Conservation (phyloP, 208 protist genomes). For the Acanthamoeba culbertsoni region DNA sequence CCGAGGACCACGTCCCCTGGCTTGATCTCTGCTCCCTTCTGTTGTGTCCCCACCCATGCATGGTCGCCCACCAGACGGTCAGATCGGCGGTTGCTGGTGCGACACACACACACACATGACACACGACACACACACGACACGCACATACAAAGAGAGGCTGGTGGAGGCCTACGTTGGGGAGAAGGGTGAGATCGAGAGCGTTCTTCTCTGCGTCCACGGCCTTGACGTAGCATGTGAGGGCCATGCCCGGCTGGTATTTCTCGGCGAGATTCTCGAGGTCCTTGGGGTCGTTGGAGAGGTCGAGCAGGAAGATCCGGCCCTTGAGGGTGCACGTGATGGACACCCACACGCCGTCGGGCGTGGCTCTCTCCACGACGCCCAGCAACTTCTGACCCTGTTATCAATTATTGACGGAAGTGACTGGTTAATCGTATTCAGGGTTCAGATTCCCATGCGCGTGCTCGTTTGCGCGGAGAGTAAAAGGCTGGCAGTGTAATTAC, state of each 20-base stretch:
- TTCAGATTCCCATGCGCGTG: too few species aligned
- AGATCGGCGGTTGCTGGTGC: background rate
- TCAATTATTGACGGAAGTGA: background rate
- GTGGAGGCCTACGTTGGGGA: background rate
- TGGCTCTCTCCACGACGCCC: slow-evolving; percentile 24
- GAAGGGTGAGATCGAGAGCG: background rate
- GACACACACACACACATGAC: background rate
- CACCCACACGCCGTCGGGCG: slow-evolving; percentile 42
- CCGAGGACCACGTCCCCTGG: background rate
- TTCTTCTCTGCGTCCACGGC: background rate
- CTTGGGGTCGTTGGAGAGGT: slow-evolving; percentile 16
- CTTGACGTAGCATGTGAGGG: slow-evolving; percentile 53
- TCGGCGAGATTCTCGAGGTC: background rate
- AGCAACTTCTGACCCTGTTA: slow-evolving; percentile 48
- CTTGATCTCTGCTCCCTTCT: background rate
- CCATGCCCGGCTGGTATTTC: slow-evolving; percentile 32
- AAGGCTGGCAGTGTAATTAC: background rate
- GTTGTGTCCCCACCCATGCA: too few species aligned
- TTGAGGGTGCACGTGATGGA: slow-evolving; percentile 3
- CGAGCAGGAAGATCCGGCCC: slow-evolving; percentile 41
- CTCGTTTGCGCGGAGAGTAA: too few species aligned
- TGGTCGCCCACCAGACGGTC: too few species aligned
- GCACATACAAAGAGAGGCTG: background rate
- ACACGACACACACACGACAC: background rate
- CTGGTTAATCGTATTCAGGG: too few species aligned